Evolutionary conservation across 192 early-diverging fungal genomes (phyloP), one percentile per base, ranked within the genome.

Genomic region (Haplosporangium gracile): DNA sequence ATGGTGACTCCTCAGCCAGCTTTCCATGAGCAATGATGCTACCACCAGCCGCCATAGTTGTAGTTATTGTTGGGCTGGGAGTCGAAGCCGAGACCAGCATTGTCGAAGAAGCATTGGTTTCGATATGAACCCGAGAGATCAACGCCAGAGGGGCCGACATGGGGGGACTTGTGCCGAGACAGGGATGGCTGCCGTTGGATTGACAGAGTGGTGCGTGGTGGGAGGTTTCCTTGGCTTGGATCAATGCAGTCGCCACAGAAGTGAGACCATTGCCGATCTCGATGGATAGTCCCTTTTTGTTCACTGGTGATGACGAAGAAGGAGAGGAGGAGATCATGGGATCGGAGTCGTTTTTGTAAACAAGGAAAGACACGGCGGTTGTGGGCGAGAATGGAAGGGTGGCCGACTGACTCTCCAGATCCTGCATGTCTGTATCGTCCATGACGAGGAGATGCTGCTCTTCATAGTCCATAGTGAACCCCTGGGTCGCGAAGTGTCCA

Each of bases 401-500:
- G 60, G 11, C 9, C 60, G 29, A 13, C 11, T 65, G 60, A 4
- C 2, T 0, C 26, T 65, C 60, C 15, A n/a, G 60, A 2, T 65
- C 39, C 22, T 42, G 18, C 8, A 9, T 57, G 32, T 57, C 51
- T 2, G 26, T 47, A 11, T 75, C 32, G 38, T 47, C 34, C 20
- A 55, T 34, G 51, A 53, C 73, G 16, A 74, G 4, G 47, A 74
- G 34, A 55, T 75, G 43, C 22, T 32, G 24, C 51, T 75, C 60
- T 7, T 77, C 43, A 43, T 36, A 43, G 24, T 81, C 72, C 29
- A 60, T 24, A 1, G 40, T 63, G 16, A 63, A 76, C 24, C 72
- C 5, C 42, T 72, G 68, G 10, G 69, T 65, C 20, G 74, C 70
- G 63, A 82, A 82, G 60, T 82, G 80, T 4, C 75, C 81, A 51